Evolutionary conservation across 1,139 yeast genomes (phyloP).

Genomic region (Starmera stellimalicola): DNA sequence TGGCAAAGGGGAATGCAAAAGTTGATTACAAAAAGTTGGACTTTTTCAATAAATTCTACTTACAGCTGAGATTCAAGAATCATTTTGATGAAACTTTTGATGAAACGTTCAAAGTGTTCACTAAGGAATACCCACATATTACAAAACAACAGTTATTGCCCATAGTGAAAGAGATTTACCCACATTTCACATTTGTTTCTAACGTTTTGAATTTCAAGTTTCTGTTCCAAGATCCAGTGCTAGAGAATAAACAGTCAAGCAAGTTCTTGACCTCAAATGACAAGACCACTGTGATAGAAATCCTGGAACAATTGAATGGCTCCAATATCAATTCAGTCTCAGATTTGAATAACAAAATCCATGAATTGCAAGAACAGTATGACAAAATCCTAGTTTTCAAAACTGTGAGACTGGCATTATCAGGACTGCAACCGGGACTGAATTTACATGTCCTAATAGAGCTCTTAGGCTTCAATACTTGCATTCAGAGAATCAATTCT

Average conservation of each 20-base stretch:
- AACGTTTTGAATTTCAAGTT: slow-evolving; percentile 44
- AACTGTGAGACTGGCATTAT: slow-evolving; percentile 58
- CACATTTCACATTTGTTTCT: slow-evolving; percentile 34
- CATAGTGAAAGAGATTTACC: slow-evolving; percentile 21
- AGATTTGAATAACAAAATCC: slow-evolving; percentile 16
- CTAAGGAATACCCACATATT: slow-evolving; percentile 8
- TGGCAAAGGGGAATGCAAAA: slow-evolving; percentile 90
- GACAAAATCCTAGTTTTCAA: slow-evolving; percentile 28
- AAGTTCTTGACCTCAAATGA: slow-evolving; percentile 15
- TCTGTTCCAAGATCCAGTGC: slow-evolving; percentile 36
- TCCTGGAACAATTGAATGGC: slow-evolving; percentile 12
- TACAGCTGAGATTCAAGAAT: slow-evolving; percentile 30
- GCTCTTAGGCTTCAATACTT: slow-evolving; percentile 43
- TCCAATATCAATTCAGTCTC: slow-evolving; percentile 12
- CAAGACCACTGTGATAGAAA: slow-evolving; percentile 5
- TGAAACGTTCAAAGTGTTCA: slow-evolving; percentile 19
- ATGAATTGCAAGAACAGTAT: slow-evolving; percentile 7
- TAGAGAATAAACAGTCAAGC: slow-evolving; percentile 13
- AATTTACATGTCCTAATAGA: slow-evolving; percentile 52
- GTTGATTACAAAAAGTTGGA: slow-evolving; percentile 70
- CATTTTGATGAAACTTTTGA: slow-evolving; percentile 28
- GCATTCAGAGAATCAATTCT: slow-evolving; percentile 27
- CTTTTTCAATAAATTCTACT: slow-evolving; percentile 66
- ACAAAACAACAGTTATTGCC: slow-evolving; percentile 13
- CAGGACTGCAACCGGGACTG: slow-evolving; percentile 66